A percentile compares a stretch with the other conserved stretches of the same genome.
Conservation (phyloP, 169 alveolate species). For the Plasmodium gaboni region DNA sequence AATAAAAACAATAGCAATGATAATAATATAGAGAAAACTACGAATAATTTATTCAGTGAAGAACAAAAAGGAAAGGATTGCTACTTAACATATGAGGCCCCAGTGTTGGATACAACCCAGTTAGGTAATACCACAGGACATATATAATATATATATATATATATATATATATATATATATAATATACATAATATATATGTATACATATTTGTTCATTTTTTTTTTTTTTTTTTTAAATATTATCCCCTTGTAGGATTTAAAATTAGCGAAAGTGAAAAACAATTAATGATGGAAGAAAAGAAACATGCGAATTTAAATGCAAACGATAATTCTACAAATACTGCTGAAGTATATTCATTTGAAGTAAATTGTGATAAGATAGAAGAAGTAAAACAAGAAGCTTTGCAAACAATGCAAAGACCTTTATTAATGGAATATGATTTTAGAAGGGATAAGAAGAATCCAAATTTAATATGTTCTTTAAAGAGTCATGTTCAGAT, state of each 20-base stretch:
- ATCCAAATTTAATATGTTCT: constrained; percentile 91
- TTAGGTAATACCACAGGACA: constrained; percentile 52
- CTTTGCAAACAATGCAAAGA: constrained; percentile 90
- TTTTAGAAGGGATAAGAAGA: constrained; percentile 92
- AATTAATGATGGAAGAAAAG: constrained; percentile 36
- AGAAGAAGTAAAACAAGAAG: constrained; percentile 92
- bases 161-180: neutral
- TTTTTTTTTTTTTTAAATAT: constrained; percentile 39
- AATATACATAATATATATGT: constrained; percentile 1
- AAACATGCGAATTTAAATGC: constrained; percentile 39
- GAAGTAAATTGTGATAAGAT: constrained; percentile 91
- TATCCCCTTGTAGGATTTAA: constrained; percentile 38
- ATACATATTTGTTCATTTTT: neutral
- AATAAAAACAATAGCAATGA: constrained; percentile 35
- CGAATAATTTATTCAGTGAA: neutral
- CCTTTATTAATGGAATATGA: constrained; percentile 98
- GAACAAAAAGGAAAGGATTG: constrained; percentile 50
- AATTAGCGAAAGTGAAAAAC: constrained; percentile 75
- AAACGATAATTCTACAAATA: constrained; percentile 24
- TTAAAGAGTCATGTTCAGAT: constrained; percentile 94
- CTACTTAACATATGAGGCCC: constrained; percentile 77
- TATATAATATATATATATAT: neutral
- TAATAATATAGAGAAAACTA: constrained; percentile 36
- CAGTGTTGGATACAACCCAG: constrained; percentile 81
- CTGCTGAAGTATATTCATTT: constrained; percentile 87